These are phyloP conservation scores for Piloderma croceum DNA, from an alignment of 768 basidiomycete genomes.

Conservation along the genomic window DNA sequence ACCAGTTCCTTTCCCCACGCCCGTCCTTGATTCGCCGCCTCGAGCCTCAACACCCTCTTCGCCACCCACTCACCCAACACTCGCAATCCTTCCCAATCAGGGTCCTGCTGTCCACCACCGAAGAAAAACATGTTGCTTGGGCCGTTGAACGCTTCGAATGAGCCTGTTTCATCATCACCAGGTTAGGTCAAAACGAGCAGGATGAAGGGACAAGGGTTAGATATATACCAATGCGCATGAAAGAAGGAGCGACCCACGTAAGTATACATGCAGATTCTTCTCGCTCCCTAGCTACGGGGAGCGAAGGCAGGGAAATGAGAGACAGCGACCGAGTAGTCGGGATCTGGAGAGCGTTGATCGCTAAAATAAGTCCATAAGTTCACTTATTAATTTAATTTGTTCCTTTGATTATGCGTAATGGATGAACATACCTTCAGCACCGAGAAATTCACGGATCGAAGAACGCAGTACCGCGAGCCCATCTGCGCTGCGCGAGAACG, in stretches of 20 bases:
- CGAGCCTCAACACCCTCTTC: slow-evolving; percentile 53
- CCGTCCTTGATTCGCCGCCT: slow-evolving; percentile 42
- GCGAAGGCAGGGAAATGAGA: slow-evolving; percentile 64
- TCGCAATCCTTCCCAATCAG: slow-evolving; percentile 71
- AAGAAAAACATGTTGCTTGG: slow-evolving; percentile 59
- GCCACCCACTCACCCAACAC: slow-evolving; percentile 73
- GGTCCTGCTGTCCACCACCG: slow-evolving; percentile 70
- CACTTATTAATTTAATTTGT: neutral
- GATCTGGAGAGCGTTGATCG: slow-evolving; percentile 75
- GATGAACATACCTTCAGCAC: slow-evolving; percentile 76
- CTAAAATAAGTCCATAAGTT: no score
- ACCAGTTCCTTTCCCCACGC: slow-evolving; percentile 72
- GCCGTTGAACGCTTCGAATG: slow-evolving; percentile 81
- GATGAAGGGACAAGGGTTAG: no score
- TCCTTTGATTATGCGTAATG: neutral
- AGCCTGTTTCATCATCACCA: no score
- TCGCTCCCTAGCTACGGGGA: slow-evolving; percentile 73
- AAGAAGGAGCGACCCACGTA: slow-evolving; percentile 81
- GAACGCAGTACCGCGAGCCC: slow-evolving; percentile 94
- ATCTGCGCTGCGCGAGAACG: slow-evolving; percentile 88
- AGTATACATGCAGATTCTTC: slow-evolving; percentile 67
- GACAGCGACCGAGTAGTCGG: slow-evolving; percentile 87
- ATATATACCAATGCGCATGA: slow-evolving; percentile 93
- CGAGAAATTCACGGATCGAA: slow-evolving; percentile 89
- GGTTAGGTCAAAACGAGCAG: no score